Conservation (phyloP, 2,329 filamentous ascomycete species). For the Parastagonospora nodorum region DNA sequence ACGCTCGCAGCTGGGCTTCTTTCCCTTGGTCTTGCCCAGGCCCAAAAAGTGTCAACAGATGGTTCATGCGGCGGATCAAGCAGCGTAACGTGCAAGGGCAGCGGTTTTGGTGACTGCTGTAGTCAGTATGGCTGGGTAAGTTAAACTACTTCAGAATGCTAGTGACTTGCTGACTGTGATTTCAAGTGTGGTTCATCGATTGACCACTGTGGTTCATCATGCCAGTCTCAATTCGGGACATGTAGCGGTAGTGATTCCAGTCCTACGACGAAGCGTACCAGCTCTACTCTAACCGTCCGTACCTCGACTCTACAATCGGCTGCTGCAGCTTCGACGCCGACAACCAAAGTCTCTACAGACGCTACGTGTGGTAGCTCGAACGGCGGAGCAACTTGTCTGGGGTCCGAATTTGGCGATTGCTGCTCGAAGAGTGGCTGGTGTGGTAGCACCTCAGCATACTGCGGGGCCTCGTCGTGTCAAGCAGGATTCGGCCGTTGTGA, state of each 20-base stretch:
- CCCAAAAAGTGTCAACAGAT: conserved; percentile 45
- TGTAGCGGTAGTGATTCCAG: conserved; percentile 29
- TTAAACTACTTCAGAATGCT: neutral
- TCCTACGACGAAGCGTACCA: conserved; percentile 36
- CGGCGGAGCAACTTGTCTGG: conserved; percentile 37
- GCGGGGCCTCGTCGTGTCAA: conserved; percentile 42
- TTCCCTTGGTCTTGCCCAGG: conserved; percentile 22
- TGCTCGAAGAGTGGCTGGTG: conserved; percentile 46
- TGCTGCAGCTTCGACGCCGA: conserved; percentile 24
- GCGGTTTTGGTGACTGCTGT: conserved; percentile 52
- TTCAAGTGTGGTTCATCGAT: conserved; percentile 40
- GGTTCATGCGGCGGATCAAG: conserved; percentile 50
- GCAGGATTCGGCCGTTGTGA: conserved; percentile 37
- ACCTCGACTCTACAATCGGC: conserved; percentile 17
- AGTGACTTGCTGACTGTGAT: neutral
- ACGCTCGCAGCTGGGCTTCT: conserved; percentile 22
- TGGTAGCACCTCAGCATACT: conserved; percentile 21
- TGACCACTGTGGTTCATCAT: conserved; percentile 38
- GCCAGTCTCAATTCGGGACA: conserved; percentile 39
- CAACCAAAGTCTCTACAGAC: conserved; percentile 43
- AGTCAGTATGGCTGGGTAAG: conserved; percentile 48
- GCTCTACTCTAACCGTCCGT: conserved; percentile 4
- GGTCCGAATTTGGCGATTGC: conserved; percentile 42
- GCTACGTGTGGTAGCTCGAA: conserved; percentile 49
- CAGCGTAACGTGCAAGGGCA: conserved; percentile 51